These are phyloP conservation scores for Hibiscus tridactylites DNA, from an alignment of 345 rosid species.

Conservation along the genomic window DNA sequence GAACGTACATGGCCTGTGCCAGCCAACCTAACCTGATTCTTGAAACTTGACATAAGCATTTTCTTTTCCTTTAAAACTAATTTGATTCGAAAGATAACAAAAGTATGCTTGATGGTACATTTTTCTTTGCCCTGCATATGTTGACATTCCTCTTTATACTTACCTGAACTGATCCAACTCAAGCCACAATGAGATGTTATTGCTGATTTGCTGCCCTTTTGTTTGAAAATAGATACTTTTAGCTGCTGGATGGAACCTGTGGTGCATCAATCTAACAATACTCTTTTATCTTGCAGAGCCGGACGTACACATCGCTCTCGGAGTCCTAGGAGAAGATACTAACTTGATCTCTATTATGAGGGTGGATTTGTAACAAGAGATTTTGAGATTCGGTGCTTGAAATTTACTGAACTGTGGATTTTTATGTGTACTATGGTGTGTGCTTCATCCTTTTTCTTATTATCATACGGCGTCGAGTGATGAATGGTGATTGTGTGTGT, in stretches of 20 bases:
- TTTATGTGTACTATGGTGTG: not conserved
- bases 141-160: not conserved
- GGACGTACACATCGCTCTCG: too few species aligned
- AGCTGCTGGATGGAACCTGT: not conserved
- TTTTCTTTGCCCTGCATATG: not conserved
- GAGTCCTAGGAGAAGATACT: too few species aligned
- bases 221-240: too few species aligned
- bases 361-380: too few species aligned
- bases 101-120: not conserved
- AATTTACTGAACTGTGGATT: not conserved
- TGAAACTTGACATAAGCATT: not conserved
- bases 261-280: not conserved
- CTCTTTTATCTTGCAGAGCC: too few species aligned
- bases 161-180: not conserved
- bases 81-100: not conserved
- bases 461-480: too few species aligned
- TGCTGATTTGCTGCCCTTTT: not conserved
- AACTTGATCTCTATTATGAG: too few species aligned
- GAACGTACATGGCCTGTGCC: not conserved
- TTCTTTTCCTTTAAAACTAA: not conserved
- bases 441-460: not conserved
- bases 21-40: not conserved
- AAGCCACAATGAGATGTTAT: not conserved
- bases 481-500: not conserved
- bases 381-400: not conserved